Base-by-base conservation (phyloP, 768 basidiomycete genomes). In the Kwoniella mangroviensis region DNA sequence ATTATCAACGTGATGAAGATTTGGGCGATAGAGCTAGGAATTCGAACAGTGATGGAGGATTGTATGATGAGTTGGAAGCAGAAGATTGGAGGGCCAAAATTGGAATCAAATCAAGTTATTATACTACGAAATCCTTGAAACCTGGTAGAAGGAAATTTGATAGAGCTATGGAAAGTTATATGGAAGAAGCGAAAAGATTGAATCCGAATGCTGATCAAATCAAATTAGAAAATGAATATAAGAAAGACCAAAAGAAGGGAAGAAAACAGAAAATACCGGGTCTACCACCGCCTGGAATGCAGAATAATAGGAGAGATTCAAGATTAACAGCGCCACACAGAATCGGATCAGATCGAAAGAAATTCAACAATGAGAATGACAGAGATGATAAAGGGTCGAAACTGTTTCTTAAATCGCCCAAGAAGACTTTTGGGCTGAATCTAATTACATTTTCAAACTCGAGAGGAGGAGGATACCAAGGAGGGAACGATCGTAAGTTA, bases 61-160 rank as follows among this genome's bases (percentile, higher is more conserved):
- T 21, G 24, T 1, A 26, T 15, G 63, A 54, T 34, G 28, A 53
- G 19, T 19, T 49, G 28, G 9, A 26, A 21, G 65, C 57, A 12
- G 55, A 59, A 43, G 43, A 49, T 49, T 57, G 65, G 65, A 59
- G 42, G 17, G n/a, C 49, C n/a, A 66, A 49, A 34, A 56, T 65
- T 22, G 63, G 63, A 60, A 45, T 56, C 22, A 56, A 54, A 43
- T 9, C 26, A 53, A 64, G 6, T 60, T 13, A 60, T 60, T 7
- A 43, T 42, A 11, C 41, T 4, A 9, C 34, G 53, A 54, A n/a
- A 43, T 42, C 45, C 10, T 12, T 60, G 11, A 41, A 26, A 42
- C n/a, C 42, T 4, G 58, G 58, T 41, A 60, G n/a, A 22, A 60
- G 42, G 41, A 60, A 60, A n/a, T 60, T 60, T 42, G 41, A 60